Evolutionary conservation across 2,329 filamentous ascomycete species (phyloP), one percentile per base, ranked within the genome.

Genomic region (Pezicula radicicola): DNA sequence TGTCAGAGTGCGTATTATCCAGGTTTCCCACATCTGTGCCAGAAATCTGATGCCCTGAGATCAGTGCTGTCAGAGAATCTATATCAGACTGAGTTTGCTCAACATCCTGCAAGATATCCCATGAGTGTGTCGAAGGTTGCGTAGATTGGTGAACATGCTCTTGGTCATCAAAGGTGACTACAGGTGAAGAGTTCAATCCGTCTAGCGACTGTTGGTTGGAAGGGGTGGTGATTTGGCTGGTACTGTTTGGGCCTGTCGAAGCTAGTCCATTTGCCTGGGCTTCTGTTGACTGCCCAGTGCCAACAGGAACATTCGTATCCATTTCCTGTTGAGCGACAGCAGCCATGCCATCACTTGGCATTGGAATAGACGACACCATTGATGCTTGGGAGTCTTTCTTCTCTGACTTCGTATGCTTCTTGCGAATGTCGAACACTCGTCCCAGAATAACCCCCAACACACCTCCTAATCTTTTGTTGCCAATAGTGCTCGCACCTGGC

Each of bases 361-460:
- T 46, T 15, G 54, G 45, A 16, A 55, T 53, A 37, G 56, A 55
- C 2, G 56, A 51, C 35, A 55, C 43, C 41, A 57, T 39, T n/a
- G 57, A 46, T 18, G 48, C 36, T 21, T 27, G 36, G 41, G n/a
- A 48, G 6, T 58, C 58, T 40, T 60, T 63, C 48, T 56, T 62
- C 44, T 64, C 62, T 13, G 50, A 25, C 48, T 57, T 62, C 13
- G 50, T 18, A 16, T 55, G 59, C 48, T 64, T 68, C 43, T 66
- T 67, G 33, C 74, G 71, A 52, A 81, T 75, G 57, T 89, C 85
- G 63, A 83, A 85, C 30, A 90, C 75, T 46, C 85, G 79, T 2
- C 85, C 84, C 2, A 89, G 79, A 1, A 90, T 68, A 7, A 88
- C 77, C 3, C 87, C 87, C 3, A 91, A 70, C 9, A 89, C 80